A percentile compares a stretch with the other conserved stretches of the same genome.
Evolutionary conservation across 805 yeast genomes (phyloP).

Genomic region (Wickerhamiella brachini): DNA sequence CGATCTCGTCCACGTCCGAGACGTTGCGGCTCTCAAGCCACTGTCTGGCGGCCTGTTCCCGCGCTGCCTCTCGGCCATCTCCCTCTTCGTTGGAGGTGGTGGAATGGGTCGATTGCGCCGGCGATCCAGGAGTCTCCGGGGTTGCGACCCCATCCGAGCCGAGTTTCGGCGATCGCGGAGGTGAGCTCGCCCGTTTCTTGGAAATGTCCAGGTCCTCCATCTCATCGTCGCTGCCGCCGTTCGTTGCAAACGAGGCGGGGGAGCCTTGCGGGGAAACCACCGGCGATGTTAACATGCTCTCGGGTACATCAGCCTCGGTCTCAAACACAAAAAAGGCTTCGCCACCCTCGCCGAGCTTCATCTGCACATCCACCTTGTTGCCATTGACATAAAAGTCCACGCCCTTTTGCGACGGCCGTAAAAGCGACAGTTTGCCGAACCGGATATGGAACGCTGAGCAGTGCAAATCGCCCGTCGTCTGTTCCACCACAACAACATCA

Average conservation of each 20-base stretch:
- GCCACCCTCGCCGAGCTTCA: slow-evolving; percentile 96
- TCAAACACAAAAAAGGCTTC: slow-evolving; percentile 97
- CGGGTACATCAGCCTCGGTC: slow-evolving; percentile 58
- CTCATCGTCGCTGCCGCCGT: slow-evolving; percentile 13
- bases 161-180: neutral
- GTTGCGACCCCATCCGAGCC: neutral
- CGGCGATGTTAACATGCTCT: slow-evolving; percentile 73
- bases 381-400: slow-evolving; percentile 84
- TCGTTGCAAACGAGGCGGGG: slow-evolving; percentile 21
- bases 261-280: slow-evolving; percentile 55
- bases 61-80: neutral
- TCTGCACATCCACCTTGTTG: slow-evolving; percentile 64
- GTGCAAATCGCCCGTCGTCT: slow-evolving; percentile 60
- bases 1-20: slow-evolving; percentile 13
- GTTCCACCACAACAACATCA: slow-evolving; percentile 89
- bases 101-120: neutral
- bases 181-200: neutral
- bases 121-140: slow-evolving; percentile 1
- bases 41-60: neutral
- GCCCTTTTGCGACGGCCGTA: slow-evolving; percentile 89
- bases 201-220: slow-evolving; percentile 16
- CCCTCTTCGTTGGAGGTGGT: neutral
- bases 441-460: slow-evolving; percentile 96
- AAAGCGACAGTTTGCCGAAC: slow-evolving; percentile 84
- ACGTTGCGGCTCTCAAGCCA: neutral